Percentiles rank a stretch among this genome's conserved stretches.
These are phyloP conservation scores for Abrus precatorius DNA, from an alignment of 306 rosid genomes.

Conservation along the genomic window DNA sequence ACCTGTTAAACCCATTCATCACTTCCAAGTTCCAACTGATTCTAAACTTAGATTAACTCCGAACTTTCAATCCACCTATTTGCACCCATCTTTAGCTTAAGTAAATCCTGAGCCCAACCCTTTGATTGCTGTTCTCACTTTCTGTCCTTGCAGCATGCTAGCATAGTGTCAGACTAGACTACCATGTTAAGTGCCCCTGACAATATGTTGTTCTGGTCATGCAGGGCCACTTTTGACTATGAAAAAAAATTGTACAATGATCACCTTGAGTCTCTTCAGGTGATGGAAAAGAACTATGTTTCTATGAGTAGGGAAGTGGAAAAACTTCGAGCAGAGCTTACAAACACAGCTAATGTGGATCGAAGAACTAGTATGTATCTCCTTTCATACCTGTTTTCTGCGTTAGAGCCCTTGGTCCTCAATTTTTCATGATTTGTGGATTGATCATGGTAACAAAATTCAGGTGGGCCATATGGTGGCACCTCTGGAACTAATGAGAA, in stretches of 20 bases:
- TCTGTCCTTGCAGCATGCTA: slow-evolving; percentile 35
- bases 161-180: slow-evolving; percentile 24
- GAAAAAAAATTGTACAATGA: slow-evolving; percentile 91
- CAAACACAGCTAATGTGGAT: slow-evolving; percentile 67
- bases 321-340: slow-evolving; percentile 91
- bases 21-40: slow-evolving; percentile 15
- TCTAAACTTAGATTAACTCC: slow-evolving; percentile 11
- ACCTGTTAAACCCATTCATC: slow-evolving; percentile 26
- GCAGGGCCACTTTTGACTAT: slow-evolving; percentile 88
- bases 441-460: slow-evolving; percentile 53
- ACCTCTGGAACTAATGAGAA: slow-evolving; percentile 75
- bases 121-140: slow-evolving; percentile 10
- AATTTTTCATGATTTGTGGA: slow-evolving; percentile 42
- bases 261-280: slow-evolving; percentile 96
- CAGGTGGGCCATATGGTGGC: slow-evolving; percentile 82
- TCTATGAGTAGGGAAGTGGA: slow-evolving; percentile 96
- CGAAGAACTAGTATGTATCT: slow-evolving; percentile 71
- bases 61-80: slow-evolving; percentile 24
- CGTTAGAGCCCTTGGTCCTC: slow-evolving; percentile 39
- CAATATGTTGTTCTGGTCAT: slow-evolving; percentile 53
- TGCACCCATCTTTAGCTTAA: not conserved
- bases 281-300: slow-evolving; percentile 90
- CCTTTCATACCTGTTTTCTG: slow-evolving; percentile 45
- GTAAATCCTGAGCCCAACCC: slow-evolving; percentile 3
- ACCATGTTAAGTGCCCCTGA: slow-evolving; percentile 39